Conservation (phyloP, 495 filamentous ascomycete genomes). For the Neurospora terricola region DNA sequence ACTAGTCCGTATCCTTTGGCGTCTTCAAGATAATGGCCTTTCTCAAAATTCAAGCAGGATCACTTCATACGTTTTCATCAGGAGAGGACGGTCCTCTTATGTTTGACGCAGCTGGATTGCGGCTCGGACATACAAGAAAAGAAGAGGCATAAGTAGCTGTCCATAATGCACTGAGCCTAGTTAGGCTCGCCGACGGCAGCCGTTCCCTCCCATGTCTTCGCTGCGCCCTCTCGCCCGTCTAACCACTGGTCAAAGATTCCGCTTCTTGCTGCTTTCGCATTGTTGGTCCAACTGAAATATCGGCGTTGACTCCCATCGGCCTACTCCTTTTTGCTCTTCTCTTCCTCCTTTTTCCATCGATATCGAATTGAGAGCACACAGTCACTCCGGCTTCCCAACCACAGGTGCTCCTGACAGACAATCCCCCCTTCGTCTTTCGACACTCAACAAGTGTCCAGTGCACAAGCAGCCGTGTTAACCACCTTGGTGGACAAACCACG, state of each 20-base stretch:
- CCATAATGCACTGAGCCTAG: conserved; percentile 14
- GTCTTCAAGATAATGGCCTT: background rate
- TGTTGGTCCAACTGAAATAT: conserved; percentile 34
- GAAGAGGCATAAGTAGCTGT: background rate
- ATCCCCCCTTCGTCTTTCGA: background rate
- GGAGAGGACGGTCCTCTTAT: background rate
- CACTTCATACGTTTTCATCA: background rate
- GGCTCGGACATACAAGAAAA: conserved; percentile 9
- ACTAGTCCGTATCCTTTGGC: background rate
- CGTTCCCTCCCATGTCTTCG: conserved; percentile 1
- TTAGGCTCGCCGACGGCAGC: conserved; percentile 21
- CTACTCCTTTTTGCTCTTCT: conserved; percentile 12
- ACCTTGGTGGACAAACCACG: background rate
- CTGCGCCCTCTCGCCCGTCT: conserved; percentile 21
- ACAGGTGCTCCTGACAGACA: background rate
- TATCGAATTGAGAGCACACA: background rate
- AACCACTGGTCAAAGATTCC: background rate
- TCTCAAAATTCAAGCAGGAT: background rate
- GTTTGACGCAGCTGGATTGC: background rate
- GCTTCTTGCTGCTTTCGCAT: background rate
- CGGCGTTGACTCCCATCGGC: conserved; percentile 39
- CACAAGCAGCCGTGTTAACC: background rate
- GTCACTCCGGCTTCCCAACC: background rate
- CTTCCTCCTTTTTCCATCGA: conserved; percentile 17
- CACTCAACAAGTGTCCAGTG: background rate